A percentile compares a stretch with the other conserved stretches of the same genome.
phyloP scores from a whole-genome alignment of 2,329 filamentous ascomycete genomes.

The Colletotrichum sp. region DNA sequence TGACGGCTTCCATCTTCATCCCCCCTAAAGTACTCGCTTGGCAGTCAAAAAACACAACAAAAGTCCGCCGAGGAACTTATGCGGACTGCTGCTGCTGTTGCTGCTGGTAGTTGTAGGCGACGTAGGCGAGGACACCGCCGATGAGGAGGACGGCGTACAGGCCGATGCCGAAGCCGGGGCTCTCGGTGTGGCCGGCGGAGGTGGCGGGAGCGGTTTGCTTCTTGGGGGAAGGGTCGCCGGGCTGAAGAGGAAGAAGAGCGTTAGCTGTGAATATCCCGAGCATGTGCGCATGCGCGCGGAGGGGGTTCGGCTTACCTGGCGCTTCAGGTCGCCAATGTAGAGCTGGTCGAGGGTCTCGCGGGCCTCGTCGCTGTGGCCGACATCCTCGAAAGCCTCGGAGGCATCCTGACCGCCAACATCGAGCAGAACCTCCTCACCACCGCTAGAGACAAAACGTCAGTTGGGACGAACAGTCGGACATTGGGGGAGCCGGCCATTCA shows the following conservation, averaged over 20 bases:
- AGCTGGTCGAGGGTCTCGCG: conserved; percentile 88
- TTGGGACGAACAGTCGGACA: neutral
- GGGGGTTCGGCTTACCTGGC: conserved; percentile 63
- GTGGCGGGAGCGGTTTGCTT: conserved; percentile 54
- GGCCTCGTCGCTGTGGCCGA: conserved; percentile 98
- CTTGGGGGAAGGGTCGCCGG: conserved; percentile 80
- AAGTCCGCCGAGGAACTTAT: neutral
- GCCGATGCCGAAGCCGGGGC: conserved; percentile 72
- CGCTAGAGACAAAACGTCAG: conserved; percentile 58
- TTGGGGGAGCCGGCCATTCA: neutral
- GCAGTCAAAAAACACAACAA: neutral
- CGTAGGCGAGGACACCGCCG: conserved; percentile 78
- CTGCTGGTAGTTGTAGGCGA: conserved; percentile 86
- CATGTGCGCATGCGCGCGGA: neutral
- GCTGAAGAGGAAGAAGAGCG: conserved; percentile 44
- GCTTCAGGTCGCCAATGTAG: conserved; percentile 78
- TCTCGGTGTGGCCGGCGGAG: conserved; percentile 51
- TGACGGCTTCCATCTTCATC: neutral
- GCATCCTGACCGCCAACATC: conserved; percentile 96
- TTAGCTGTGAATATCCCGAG: conserved; percentile 23
- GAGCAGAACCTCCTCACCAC: conserved; percentile 97
- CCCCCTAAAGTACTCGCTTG: neutral
- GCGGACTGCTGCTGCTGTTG: conserved; percentile 45
- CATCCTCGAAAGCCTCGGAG: conserved; percentile 98
- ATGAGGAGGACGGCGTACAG: conserved; percentile 82